Evolutionary conservation across 1,284 basidiomycete species (phyloP), one percentile per base, ranked within the genome.

Genomic region (Marasmius sp.): DNA sequence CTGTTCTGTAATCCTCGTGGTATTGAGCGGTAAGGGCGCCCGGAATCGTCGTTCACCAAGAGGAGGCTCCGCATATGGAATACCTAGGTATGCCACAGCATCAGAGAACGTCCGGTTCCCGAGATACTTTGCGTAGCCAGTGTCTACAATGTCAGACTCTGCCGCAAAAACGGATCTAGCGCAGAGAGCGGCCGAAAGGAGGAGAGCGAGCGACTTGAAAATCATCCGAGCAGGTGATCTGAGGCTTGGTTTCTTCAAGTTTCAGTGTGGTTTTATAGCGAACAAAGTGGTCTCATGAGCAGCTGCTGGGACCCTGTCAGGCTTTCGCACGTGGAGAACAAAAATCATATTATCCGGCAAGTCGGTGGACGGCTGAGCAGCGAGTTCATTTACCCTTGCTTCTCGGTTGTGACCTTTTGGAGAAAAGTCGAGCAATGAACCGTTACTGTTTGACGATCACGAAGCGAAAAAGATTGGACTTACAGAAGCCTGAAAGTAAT

Each of bases 41-140:
- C 82, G 74, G 62, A 81, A 86, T 10, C 84, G 77, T 56, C 79
- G 71, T 22, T 81, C 70, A 6, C 81, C 84, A n/a, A 85, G 57
- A 1, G 85, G 85, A 27, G 84, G 80, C 63, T 85, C 79, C 22
- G 82, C 84, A 66, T 84, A 85, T 0, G 81, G 84, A 60, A 85
- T 77, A 1, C 81, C 82, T 18, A 84, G 73, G 71, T 84, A 90
- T 0, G 84, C 84, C 8, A 85, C 81, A 5, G 83, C 79, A 63
- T 84, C 80, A 1, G 81, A 77, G 64, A 75, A 82, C 0, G 81
- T 79, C 14, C 75, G 72, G 64, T 84, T 85, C 3, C 85, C 86
- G 0, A 75, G 74, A 67, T 87, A 85, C 58, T 74, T 77, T 1
- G 81, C 81, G 64, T 85, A 84, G 36, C 82, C 82, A 11, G 81